Conservation (phyloP, 176 grass and related monocot genomes). For the Bonia amplexicaulis region DNA sequence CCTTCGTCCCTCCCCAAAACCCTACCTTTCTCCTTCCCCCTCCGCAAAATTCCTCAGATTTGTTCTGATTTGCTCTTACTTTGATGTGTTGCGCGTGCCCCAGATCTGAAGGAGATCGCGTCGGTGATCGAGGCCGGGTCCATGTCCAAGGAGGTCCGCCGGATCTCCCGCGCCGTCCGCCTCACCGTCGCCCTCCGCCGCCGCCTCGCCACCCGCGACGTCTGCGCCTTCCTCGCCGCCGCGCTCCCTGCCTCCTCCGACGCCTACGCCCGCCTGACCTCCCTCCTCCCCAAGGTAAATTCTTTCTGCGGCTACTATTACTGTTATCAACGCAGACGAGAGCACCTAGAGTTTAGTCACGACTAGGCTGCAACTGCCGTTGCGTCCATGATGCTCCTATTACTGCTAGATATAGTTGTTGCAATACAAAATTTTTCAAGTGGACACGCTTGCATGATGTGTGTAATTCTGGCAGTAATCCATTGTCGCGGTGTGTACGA, state of each 20-base stretch:
- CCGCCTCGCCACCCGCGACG: conserved; percentile 36
- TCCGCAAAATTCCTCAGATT: background rate
- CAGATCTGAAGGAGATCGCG: conserved; percentile 87
- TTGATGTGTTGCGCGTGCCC: background rate
- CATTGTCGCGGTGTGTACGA: background rate
- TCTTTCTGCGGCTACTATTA: background rate
- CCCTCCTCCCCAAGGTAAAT: conserved; percentile 55
- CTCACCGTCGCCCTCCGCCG: conserved; percentile 73
- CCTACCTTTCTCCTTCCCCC: background rate
- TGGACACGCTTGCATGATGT: background rate
- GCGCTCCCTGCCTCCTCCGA: conserved; percentile 53
- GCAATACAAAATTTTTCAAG: background rate
- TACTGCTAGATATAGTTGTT: background rate
- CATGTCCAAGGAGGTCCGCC: conserved; percentile 70
- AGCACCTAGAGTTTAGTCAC: background rate
- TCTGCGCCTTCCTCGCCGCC: conserved; percentile 54
- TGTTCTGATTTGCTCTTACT: background rate
- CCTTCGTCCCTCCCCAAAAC: background rate
- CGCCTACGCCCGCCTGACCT: conserved; percentile 49
- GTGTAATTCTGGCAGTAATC: background rate
- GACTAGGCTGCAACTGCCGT: background rate
- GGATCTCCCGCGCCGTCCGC: conserved; percentile 74
- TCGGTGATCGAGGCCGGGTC: conserved; percentile 62
- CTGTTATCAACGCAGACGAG: background rate
- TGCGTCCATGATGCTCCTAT: background rate